Evolutionary conservation across 805 yeast species (phyloP).

Genomic region (Barnettozyma pratensis): DNA sequence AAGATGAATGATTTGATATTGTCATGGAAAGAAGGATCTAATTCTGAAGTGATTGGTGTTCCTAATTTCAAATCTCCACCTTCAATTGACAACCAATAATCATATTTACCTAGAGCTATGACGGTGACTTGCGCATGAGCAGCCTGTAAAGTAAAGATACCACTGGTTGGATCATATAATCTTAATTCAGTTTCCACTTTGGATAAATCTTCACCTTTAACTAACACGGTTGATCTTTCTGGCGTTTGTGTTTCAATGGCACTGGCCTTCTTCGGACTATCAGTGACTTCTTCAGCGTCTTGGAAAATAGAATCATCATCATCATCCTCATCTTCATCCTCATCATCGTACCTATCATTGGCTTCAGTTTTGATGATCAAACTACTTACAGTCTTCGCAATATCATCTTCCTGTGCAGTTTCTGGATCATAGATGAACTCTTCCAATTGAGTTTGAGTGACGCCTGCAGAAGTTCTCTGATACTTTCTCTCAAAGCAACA

Average conservation of each 20-base stretch:
- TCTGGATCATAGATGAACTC: slow-evolving; percentile 48
- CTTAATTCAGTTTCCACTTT: slow-evolving; percentile 33
- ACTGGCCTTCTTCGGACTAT: slow-evolving; percentile 14
- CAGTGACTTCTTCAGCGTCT: slow-evolving; percentile 27
- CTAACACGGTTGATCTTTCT: slow-evolving; percentile 9
- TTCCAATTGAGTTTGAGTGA: slow-evolving; percentile 42
- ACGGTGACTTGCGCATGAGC: slow-evolving; percentile 29
- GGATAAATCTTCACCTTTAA: slow-evolving; percentile 24
- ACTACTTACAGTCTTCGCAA: slow-evolving; percentile 7
- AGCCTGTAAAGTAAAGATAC: slow-evolving; percentile 35
- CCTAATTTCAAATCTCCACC: slow-evolving; percentile 31
- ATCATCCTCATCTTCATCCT: slow-evolving; percentile 20
- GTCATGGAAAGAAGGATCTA: slow-evolving; percentile 65
- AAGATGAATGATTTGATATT: slow-evolving; percentile 58
- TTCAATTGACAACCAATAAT: slow-evolving; percentile 46
- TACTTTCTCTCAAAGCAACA: slow-evolving; percentile 78
- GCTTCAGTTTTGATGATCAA: background rate
- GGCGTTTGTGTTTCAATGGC: background rate
- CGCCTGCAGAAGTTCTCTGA: slow-evolving; percentile 43
- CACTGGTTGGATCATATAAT: slow-evolving; percentile 49
- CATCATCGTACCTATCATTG: slow-evolving; percentile 7
- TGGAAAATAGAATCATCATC: slow-evolving; percentile 28
- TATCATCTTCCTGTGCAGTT: slow-evolving; percentile 5
- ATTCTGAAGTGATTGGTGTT: slow-evolving; percentile 37
- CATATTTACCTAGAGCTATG: slow-evolving; percentile 43